Evolutionary conservation across 352 stramenopile species (phyloP).

Genomic region (Globisporangium spiculum): DNA sequence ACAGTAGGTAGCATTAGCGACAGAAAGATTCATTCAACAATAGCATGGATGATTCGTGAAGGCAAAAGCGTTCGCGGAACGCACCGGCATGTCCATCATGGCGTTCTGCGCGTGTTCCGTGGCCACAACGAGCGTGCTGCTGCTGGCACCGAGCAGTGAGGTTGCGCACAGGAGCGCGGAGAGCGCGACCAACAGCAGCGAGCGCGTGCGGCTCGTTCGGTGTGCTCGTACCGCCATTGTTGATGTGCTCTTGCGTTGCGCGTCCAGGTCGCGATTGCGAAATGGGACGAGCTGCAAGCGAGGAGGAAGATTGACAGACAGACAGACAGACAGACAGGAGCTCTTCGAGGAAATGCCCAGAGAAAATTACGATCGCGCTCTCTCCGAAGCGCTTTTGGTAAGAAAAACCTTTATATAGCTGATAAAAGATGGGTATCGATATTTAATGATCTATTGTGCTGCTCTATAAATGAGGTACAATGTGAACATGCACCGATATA

Average conservation of each 20-base stretch:
- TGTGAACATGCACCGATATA: not conserved
- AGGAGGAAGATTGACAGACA: not conserved
- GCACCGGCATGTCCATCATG: conserved; percentile 67
- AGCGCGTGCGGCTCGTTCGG: not conserved
- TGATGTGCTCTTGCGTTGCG: not conserved
- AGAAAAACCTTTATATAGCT: not conserved
- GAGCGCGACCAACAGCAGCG: not conserved
- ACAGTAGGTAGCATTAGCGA: not conserved
- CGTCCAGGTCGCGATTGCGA: conserved; percentile 1
- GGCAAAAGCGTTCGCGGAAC: conserved; percentile 6
- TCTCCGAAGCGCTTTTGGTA: not conserved
- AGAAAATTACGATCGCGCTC: not conserved
- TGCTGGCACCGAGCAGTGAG: conserved; percentile 19
- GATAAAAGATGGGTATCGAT: not conserved
- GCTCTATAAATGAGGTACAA: not conserved
- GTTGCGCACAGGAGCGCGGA: not conserved
- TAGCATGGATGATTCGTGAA: not conserved
- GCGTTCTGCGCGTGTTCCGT: conserved; percentile 18
- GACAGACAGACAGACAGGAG: not conserved
- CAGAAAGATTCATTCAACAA: conserved; percentile 13
- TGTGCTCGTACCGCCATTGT: not conserved
- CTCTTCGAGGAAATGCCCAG: conserved; percentile 7
- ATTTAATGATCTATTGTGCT: not conserved
- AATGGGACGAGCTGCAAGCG: not conserved
- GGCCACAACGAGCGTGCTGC: conserved; percentile 4